phyloP scores from a whole-genome alignment of 257 asterid species.

The Paraleonurus japonicus region DNA sequence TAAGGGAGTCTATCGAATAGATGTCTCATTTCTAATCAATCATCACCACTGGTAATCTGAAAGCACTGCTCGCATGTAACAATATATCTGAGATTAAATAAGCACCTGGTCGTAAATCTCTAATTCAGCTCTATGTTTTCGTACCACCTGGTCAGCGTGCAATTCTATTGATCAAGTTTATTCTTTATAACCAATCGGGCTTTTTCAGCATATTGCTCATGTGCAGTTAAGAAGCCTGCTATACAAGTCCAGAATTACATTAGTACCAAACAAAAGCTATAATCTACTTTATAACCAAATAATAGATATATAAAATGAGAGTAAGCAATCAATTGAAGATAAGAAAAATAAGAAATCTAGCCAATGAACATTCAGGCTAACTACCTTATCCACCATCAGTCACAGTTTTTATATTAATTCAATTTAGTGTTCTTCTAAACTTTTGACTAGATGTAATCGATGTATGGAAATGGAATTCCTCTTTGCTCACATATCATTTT shows the following conservation, averaged over 20 bases:
- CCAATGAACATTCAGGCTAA: constrained; percentile 18
- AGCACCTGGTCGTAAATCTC: constrained; percentile 53
- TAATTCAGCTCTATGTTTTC: constrained; percentile 50
- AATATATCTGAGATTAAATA: constrained; percentile 17
- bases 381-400: background rate
- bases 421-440: background rate
- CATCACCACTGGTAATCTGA: background rate
- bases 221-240: constrained; percentile 35
- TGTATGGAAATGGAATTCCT: constrained; percentile 5
- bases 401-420: background rate
- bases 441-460: background rate
- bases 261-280: constrained; percentile 3
- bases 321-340: background rate
- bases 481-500: constrained; percentile 1
- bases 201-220: constrained; percentile 36
- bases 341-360: constrained; percentile 5
- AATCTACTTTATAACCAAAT: constrained; percentile 7
- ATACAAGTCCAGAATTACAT: constrained; percentile 16
- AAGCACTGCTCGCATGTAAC: background rate
- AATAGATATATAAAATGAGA: background rate
- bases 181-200: constrained; percentile 35
- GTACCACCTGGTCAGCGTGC: constrained; percentile 44
- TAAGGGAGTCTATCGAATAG: background rate
- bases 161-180: constrained; percentile 46
- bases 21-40: background rate